These are phyloP conservation scores for Kwoniella mangroviensis DNA, from an alignment of 768 basidiomycete species.

Conservation along the genomic window DNA sequence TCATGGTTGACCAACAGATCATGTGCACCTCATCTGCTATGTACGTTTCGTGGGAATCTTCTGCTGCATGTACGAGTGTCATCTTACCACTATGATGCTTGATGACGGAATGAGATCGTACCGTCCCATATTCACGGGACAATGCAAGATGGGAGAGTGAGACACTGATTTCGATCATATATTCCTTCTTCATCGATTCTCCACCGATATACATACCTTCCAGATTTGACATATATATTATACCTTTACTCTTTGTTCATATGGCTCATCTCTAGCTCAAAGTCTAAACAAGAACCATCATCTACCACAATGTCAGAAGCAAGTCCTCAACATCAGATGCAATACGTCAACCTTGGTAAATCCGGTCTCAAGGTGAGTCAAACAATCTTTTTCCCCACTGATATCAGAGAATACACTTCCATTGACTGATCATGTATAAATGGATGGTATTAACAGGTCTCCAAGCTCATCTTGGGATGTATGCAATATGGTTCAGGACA, in stretches of 20 bases:
- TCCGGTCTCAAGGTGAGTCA: constrained; percentile 48
- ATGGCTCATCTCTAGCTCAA: too few relatives aligned
- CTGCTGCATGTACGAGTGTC: not conserved
- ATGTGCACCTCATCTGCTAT: not conserved
- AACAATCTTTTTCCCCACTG: not conserved
- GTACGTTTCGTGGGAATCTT: not conserved
- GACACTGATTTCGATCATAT: too few relatives aligned
- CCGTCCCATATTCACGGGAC: not conserved
- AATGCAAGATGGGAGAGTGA: not conserved
- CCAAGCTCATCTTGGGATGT: constrained; percentile 69
- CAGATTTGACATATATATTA: too few relatives aligned
- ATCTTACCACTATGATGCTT: not conserved
- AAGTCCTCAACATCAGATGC: constrained; percentile 32
- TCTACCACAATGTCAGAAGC: constrained; percentile 3
- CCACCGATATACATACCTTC: too few relatives aligned
- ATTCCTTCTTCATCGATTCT: too few relatives aligned
- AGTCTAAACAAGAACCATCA: too few relatives aligned
- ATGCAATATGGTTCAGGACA: constrained; percentile 70
- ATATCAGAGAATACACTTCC: not conserved
- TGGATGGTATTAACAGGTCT: constrained; percentile 61
- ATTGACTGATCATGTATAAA: not conserved
- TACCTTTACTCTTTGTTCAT: too few relatives aligned
- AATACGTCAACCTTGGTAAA: constrained; percentile 51
- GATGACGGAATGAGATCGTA: constrained; percentile 5
- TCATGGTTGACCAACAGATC: not conserved